A percentile compares a stretch with the other conserved stretches of the same genome.
phyloP scores from a whole-genome alignment of 495 filamentous ascomycete genomes.

The Thermochaetoides thermophila region DNA sequence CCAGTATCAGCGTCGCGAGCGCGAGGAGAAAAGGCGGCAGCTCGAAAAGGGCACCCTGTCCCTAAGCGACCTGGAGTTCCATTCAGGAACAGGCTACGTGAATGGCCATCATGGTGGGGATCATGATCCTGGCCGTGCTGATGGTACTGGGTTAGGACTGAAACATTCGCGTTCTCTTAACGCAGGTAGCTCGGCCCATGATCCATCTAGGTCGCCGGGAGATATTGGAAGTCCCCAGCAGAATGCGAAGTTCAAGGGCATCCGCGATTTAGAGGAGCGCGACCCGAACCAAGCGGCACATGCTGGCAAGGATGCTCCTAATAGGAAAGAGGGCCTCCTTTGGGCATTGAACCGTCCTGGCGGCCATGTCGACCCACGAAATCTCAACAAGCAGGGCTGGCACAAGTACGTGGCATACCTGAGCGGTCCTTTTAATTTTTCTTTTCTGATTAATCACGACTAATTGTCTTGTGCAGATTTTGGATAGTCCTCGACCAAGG shows the following conservation, averaged over 20 bases:
- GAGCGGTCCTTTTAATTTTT: too few species aligned
- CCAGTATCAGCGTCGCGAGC: conserved; percentile 79
- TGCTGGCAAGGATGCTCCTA: conserved; percentile 35
- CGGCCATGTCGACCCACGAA: conserved; percentile 87
- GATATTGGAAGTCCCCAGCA: conserved; percentile 36
- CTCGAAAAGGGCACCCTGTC: conserved; percentile 79
- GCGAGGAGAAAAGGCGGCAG: conserved; percentile 79
- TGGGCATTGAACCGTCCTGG: conserved; percentile 91
- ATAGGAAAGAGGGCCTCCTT: conserved; percentile 76
- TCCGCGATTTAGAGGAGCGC: conserved; percentile 78
- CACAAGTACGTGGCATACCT: conserved; percentile 87
- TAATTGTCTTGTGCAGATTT: too few species aligned
- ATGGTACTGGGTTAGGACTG: conserved; percentile 57
- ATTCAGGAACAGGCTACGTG: conserved; percentile 11
- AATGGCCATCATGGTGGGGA: conserved; percentile 34
- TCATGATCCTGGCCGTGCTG: conserved; percentile 50
- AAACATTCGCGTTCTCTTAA: conserved; percentile 27
- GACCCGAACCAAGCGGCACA: conserved; percentile 34
- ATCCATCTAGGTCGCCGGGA: conserved; percentile 31
- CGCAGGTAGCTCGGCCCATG: conserved; percentile 12
- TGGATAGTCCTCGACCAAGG: conserved; percentile 98
- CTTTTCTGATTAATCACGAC: too few species aligned
- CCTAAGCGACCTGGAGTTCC: conserved; percentile 57
- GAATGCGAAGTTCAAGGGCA: conserved; percentile 66
- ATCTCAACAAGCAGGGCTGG: conserved; percentile 93